Evolutionary conservation across 371 early-diverging fungal genomes (phyloP), one percentile per base, ranked within the genome.

Genomic region (Furculomyces boomerangus): DNA sequence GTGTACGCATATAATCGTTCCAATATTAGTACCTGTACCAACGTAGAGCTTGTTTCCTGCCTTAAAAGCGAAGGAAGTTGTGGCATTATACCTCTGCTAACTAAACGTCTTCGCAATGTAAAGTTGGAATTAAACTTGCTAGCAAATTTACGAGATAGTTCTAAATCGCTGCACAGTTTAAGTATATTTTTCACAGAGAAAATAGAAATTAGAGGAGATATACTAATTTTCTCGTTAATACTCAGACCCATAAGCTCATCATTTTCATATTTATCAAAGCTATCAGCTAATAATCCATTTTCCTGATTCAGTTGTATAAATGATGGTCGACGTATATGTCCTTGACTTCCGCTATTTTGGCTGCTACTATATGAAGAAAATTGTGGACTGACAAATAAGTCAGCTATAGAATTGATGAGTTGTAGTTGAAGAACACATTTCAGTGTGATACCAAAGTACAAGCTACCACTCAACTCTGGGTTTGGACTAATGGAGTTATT

Each of bases 1-100:
- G n/a, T n/a, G n/a, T n/a, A n/a, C n/a, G n/a, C n/a, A n/a, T n/a
- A n/a, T n/a, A n/a, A n/a, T n/a, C n/a, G n/a, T 22, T 44, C n/a
- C 1, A 71, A 57, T 20, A 71, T 56, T 8, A 60, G 54, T 22
- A 71, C 48, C 45, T 58, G 53, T 7, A 60, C 55, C 27, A 62
- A 48, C 2, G 62, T 54, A 28, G 70, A 64, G 37, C 57, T 54
- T 2, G 65, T 63, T 55, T 86, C 87, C 73, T 89, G 80, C 58
- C 84, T 85, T 30, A 90, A 70, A 40, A 93, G 59, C 56, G 90
- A 88, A 20, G 94, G 94, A 59, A 89, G 61, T 40, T 88, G 85
- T 30, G 82, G 79, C 77, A 90, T 88, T 43, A 88, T 82, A 7
- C 91, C 90, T 76, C 77, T 71, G 65, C 77, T 73, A 68, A 84